Evolutionary conservation across 148 eudicot species (phyloP).

Genomic region (Fagopyrum tataricum): DNA sequence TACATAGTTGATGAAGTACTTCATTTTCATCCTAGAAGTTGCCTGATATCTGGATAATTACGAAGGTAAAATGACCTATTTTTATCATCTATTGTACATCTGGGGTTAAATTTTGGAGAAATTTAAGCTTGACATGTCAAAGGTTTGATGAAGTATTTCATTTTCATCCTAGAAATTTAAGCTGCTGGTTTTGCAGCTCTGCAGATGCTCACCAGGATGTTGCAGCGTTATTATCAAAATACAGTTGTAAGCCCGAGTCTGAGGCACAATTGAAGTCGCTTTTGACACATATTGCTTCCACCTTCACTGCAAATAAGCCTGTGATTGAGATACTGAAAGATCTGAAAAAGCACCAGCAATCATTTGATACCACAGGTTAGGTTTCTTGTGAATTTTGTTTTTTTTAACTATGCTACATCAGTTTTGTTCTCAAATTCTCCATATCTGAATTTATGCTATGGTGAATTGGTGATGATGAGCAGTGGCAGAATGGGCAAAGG

Average conservation of each 20-base stretch:
- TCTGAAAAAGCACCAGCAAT: constrained; percentile 52
- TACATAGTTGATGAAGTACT: neutral
- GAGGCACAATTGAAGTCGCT: constrained; percentile 60
- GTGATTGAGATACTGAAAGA: constrained; percentile 49
- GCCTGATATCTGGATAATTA: neutral
- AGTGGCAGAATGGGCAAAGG: constrained; percentile 93
- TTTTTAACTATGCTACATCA: neutral
- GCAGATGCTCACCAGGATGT: constrained; percentile 64
- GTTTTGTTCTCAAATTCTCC: neutral
- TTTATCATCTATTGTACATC: no score
- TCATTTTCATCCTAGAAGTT: neutral
- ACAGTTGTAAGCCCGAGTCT: constrained; percentile 55
- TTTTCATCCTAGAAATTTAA: no score
- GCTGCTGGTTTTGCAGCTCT: constrained; percentile 40
- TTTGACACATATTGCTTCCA: constrained; percentile 64
- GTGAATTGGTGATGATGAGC: constrained; percentile 18
- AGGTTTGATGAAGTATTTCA: no score
- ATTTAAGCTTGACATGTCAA: no score
- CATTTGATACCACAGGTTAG: constrained; percentile 56
- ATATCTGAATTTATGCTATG: neutral
- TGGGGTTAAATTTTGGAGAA: no score
- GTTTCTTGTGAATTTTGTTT: neutral
- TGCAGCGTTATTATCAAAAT: constrained; percentile 37
- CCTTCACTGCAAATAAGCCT: constrained; percentile 57
- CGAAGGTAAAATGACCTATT: no score